phyloP scores from a whole-genome alignment of 192 early-diverging fungal species.

The Podila epicladia region DNA sequence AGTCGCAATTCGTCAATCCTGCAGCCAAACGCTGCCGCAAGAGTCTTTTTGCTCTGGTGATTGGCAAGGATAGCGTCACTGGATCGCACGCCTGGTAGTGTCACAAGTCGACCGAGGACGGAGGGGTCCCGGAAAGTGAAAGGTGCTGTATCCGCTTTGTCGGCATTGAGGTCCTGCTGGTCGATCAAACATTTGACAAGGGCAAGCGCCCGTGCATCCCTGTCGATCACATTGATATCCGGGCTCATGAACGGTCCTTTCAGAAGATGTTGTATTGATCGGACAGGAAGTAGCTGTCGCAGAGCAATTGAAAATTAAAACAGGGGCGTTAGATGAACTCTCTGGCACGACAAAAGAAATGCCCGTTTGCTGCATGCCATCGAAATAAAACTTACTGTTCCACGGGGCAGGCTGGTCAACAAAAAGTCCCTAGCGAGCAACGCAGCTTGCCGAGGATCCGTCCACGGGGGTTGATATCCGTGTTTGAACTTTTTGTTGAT shows the following conservation, averaged over 20 bases:
- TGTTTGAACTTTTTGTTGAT: constrained; percentile 14
- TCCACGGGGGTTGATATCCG: constrained; percentile 17
- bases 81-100: constrained; percentile 28
- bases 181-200: constrained; percentile 35
- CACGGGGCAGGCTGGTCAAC: constrained; percentile 29
- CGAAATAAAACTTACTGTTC: constrained; percentile 21
- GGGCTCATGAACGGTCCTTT: constrained; percentile 32
- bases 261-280: constrained; percentile 39
- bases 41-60: constrained; percentile 4
- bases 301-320: neutral
- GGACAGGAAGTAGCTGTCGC: constrained; percentile 23
- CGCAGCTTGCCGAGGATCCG: neutral
- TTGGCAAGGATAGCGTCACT: constrained; percentile 20
- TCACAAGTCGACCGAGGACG: constrained; percentile 13
- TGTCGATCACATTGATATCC: constrained; percentile 6
- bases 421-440: constrained; percentile 27
- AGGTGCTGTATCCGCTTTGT: constrained; percentile 8
- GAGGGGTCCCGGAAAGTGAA: constrained; percentile 34
- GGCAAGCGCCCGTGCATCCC: constrained; percentile 42
- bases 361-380: neutral
- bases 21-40: constrained; percentile 21
- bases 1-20: constrained; percentile 28
- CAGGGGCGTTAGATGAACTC: neutral
- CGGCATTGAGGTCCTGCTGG: constrained; percentile 7
- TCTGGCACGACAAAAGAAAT: neutral